These are phyloP conservation scores for Sorghum bicolor DNA, from an alignment of 176 grass and related monocot species.

Conservation along the genomic window DNA sequence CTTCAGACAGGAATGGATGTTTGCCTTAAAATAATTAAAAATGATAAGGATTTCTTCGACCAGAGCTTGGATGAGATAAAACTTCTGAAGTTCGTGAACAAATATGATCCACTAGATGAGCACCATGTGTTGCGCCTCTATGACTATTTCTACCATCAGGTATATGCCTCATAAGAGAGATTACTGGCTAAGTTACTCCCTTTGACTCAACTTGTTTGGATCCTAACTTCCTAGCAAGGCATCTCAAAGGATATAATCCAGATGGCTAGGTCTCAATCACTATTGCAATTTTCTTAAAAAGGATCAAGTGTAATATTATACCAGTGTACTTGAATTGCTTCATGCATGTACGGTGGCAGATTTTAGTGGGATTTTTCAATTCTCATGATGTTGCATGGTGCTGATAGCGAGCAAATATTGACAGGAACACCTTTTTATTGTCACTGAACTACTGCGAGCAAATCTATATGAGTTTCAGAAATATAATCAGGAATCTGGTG, in stretches of 20 bases:
- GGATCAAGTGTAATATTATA: not conserved
- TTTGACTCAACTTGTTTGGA: conserved; percentile 5
- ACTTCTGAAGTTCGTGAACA: conserved; percentile 91
- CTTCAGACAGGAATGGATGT: conserved; percentile 73
- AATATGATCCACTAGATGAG: conserved; percentile 81
- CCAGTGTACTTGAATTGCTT: conserved; percentile 23
- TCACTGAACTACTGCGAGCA: conserved; percentile 84
- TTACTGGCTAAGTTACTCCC: conserved; percentile 11
- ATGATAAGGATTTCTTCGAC: conserved; percentile 98
- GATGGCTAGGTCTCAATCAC: not conserved
- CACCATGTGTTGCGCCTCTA: conserved; percentile 85
- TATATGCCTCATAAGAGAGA: conserved; percentile 36
- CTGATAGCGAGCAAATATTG: conserved; percentile 27
- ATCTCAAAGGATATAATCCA: conserved; percentile 27
- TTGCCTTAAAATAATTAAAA: conserved; percentile 99
- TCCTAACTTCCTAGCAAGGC: conserved; percentile 4
- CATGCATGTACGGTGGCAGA: conserved; percentile 16
- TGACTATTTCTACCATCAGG: conserved; percentile 98
- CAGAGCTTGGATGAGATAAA: conserved; percentile 99
- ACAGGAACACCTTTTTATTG: conserved; percentile 99
- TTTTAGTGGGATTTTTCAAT: conserved; percentile 19
- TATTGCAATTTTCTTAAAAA: not conserved
- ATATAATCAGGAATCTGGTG: conserved; percentile 81
- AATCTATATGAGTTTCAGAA: conserved; percentile 99
- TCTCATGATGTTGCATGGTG: not conserved